phyloP scores from a whole-genome alignment of 2,329 filamentous ascomycete genomes.

The Alternaria arborescens region DNA sequence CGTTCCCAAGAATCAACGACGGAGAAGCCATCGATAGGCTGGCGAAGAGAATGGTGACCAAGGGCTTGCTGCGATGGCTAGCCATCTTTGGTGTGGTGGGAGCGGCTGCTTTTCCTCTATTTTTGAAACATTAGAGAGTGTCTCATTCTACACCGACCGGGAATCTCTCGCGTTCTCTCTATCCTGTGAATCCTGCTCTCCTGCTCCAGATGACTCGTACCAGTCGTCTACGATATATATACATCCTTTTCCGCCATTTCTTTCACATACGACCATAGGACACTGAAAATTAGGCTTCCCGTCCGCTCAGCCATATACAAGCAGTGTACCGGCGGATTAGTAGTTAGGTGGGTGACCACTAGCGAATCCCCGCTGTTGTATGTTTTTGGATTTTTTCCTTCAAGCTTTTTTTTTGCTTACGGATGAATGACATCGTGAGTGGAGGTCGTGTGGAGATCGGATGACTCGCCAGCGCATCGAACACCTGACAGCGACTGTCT shows the following conservation, averaged over 20 bases:
- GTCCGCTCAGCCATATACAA: background rate
- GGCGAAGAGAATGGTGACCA: conserved; percentile 22
- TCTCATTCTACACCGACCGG: background rate
- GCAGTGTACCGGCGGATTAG: too few relatives aligned
- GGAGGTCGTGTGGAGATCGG: background rate
- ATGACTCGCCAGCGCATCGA: background rate
- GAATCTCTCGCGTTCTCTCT: background rate
- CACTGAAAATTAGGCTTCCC: too few relatives aligned
- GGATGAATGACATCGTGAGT: background rate
- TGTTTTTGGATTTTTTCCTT: background rate
- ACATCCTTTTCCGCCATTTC: background rate
- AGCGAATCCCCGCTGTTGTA: too few relatives aligned
- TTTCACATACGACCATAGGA: background rate
- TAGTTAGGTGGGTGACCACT: too few relatives aligned
- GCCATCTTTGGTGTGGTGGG: conserved; percentile 18
- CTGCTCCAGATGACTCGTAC: too few relatives aligned
- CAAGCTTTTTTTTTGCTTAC: background rate
- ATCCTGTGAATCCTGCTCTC: background rate
- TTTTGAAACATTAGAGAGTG: background rate
- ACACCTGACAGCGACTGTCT: background rate
- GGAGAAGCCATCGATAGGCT: conserved; percentile 31
- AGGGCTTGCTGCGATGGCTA: conserved; percentile 46
- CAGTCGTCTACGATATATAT: too few relatives aligned
- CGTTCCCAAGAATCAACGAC: conserved; percentile 36
- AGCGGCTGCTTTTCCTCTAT: background rate